Percentiles rank a stretch among this genome's conserved stretches.
These are phyloP conservation scores for Cicer pinnatifidum DNA, from an alignment of 306 rosid species.

Conservation along the genomic window DNA sequence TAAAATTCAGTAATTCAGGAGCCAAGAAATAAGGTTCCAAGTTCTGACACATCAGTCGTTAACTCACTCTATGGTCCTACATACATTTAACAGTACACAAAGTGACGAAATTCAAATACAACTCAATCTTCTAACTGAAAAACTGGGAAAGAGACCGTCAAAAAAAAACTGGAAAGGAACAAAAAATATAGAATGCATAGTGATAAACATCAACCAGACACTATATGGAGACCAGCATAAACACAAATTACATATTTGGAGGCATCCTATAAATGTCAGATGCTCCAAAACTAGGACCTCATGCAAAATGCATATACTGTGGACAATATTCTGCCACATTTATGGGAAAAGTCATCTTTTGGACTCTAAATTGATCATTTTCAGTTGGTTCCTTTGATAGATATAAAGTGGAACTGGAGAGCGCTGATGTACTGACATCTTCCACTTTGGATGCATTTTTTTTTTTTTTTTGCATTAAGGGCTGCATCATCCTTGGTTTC, in stretches of 20 bases:
- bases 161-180: conserved; percentile 6
- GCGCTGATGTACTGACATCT: neutral
- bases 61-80: neutral
- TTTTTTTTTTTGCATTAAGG: neutral
- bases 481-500: conserved; percentile 14
- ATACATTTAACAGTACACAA: conserved; percentile 28
- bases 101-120: conserved; percentile 23
- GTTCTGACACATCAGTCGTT: conserved; percentile 12
- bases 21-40: conserved; percentile 20
- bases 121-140: conserved; percentile 16
- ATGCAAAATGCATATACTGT: neutral
- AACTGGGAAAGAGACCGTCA: conserved; percentile 2
- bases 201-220: conserved; percentile 38
- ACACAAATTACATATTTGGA: neutral
- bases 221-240: neutral
- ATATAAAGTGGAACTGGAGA: neutral
- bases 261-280: neutral
- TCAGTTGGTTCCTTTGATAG: neutral
- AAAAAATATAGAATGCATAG: neutral
- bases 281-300: conserved; percentile 3
- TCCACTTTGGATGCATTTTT: neutral
- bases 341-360: neutral
- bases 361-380: conserved; percentile 7
- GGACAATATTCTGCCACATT: neutral
- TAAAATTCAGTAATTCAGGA: conserved; percentile 33